phyloP scores from a whole-genome alignment of 345 rosid genomes.

The Hevea brasiliensis region DNA sequence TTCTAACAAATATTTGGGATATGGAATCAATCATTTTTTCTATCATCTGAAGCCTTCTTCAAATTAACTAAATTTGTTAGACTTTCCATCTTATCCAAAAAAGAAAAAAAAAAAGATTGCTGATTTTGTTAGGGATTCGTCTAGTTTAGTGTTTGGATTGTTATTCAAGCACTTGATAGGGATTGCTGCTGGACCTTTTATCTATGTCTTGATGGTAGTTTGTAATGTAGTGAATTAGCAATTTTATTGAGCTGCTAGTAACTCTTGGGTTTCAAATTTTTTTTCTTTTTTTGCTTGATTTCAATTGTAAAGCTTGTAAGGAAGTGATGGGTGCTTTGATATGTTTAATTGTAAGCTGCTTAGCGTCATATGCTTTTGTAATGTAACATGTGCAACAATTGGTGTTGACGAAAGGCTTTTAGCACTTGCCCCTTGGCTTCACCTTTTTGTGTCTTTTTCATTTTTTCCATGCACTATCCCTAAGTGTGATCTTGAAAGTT shows the following conservation, averaged over 20 bases:
- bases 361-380: neutral
- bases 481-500: neutral
- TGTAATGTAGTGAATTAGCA: neutral
- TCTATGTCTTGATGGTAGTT: neutral
- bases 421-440: neutral
- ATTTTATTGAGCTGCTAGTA: neutral
- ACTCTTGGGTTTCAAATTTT: neutral
- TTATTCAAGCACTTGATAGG: neutral
- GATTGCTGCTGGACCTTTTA: neutral
- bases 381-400: neutral
- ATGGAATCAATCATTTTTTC: conserved; percentile 3
- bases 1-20: neutral
- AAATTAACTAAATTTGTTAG: neutral
- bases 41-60: neutral
- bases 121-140: neutral
- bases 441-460: neutral
- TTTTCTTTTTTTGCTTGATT: neutral
- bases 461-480: neutral
- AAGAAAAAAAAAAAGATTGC: neutral
- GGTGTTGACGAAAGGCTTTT: neutral
- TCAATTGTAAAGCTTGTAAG: neutral
- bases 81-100: neutral
- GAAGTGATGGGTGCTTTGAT: neutral
- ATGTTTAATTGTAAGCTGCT: neutral
- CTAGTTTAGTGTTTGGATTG: neutral